Evolutionary conservation across 352 stramenopile species (phyloP).

Genomic region (Pythium dissotocum): DNA sequence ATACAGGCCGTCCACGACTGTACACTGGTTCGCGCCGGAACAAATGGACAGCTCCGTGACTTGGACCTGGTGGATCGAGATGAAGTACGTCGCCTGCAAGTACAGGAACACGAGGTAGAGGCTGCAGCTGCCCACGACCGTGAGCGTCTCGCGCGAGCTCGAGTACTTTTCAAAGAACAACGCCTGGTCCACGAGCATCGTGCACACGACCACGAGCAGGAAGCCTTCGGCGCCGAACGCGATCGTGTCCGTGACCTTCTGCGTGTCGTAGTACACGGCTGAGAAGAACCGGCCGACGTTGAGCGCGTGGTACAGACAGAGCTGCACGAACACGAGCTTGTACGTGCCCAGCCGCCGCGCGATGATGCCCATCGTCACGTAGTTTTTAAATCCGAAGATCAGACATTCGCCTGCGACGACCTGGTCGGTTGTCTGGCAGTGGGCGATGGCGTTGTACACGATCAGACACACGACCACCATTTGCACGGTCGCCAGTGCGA

Average conservation of each 20-base stretch:
- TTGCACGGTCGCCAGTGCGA: slow-evolving; percentile 18
- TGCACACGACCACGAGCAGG: slow-evolving; percentile 24
- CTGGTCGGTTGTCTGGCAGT: slow-evolving; percentile 18
- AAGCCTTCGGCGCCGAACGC: slow-evolving; percentile 24
- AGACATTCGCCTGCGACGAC: slow-evolving; percentile 9
- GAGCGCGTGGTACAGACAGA: slow-evolving; percentile 25
- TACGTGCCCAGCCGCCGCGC: slow-evolving; percentile 24
- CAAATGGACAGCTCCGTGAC: slow-evolving; percentile 21
- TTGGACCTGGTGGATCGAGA: slow-evolving; percentile 15
- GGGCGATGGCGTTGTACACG: slow-evolving; percentile 25
- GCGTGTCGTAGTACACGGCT: slow-evolving; percentile 23
- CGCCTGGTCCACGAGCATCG: slow-evolving; percentile 24
- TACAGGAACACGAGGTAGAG: slow-evolving; percentile 14
- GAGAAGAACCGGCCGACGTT: slow-evolving; percentile 27
- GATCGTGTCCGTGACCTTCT: slow-evolving; percentile 32
- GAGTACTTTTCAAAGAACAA: slow-evolving; percentile 28
- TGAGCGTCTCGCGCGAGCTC: slow-evolving; percentile 25
- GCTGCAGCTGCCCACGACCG: slow-evolving; percentile 11
- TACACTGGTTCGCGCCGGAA: slow-evolving; percentile 16
- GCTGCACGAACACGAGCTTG: slow-evolving; percentile 30
- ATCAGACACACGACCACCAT: slow-evolving; percentile 25
- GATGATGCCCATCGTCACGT: slow-evolving; percentile 28
- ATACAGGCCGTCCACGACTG: slow-evolving; percentile 7
- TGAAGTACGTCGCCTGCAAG: slow-evolving; percentile 10
- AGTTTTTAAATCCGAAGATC: slow-evolving; percentile 25